Base-by-base conservation (phyloP, 2,329 filamentous ascomycete genomes). In the Gnomoniopsis sp. region DNA sequence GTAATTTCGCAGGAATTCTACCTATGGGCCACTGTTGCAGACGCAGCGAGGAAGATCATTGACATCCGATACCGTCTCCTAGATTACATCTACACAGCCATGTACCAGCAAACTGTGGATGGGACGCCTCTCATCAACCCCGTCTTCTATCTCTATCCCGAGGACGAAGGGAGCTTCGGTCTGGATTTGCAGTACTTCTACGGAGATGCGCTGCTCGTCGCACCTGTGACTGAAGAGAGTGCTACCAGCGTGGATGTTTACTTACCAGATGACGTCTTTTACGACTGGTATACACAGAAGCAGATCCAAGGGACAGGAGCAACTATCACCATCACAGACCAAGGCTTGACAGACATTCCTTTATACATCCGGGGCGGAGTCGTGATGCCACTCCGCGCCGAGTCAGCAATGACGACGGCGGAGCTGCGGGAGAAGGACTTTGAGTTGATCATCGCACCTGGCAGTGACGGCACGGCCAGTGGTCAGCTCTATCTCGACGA, bases 401-500 rank as follows among this genome's bases (percentile, higher is more conserved):
- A 74, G 58, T 74, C 77, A 14, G 80, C 82, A 34, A 85, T 85
- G 74, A 90, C 88, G 0, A 90, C 88, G 0, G 79, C 79, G 0
- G 81, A 81, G 47, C 74, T 90, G 41, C 79, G 88, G 46, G 78
- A 83, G 64, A 77, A 88, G 65, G 78, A 86, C 64, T 93, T 93
- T 74, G 81, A 87, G 68, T 75, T 96, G 53, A 67, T 93, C 38
- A 79, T 96, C 48, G 87, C 90, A 0, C 80, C 89, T 0, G 84
- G 81, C 6, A 67, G 69, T 1, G 75, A 88, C 53, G 88, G 87
- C 3, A 82, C 75, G 7, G 91, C 91, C 0, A 71, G 68, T 1
- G 91, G 91, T 0, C 77, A 79, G 53, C 75, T 95, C 58, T 95
- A 93, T 69, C 74, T 95, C 6, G 91, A 95, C 65, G 90, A 96